Conservation (phyloP, 345 rosid genomes). For the Geranium brycei region DNA sequence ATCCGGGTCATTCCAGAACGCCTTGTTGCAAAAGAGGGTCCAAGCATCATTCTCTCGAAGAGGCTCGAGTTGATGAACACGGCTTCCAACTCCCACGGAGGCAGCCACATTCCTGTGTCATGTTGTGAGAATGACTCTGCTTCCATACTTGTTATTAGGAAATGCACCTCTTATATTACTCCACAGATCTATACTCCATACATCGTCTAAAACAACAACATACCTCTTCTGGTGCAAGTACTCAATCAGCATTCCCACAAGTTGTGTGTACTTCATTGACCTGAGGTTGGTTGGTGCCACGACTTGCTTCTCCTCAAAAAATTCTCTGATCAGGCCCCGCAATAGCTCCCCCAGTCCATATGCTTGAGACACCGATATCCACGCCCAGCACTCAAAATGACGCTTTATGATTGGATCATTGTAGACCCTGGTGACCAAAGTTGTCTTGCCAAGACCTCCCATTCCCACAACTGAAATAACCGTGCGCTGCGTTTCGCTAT, state of each 20-base stretch:
- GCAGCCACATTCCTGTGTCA: constrained; percentile 17
- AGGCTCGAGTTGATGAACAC: constrained; percentile 12
- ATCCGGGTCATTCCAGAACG: constrained; percentile 16
- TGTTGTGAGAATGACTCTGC: constrained; percentile 21
- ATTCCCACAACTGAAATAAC: constrained; percentile 21
- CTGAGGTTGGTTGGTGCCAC: constrained; percentile 6
- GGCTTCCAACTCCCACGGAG: constrained; percentile 13
- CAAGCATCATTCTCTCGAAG: constrained; percentile 15
- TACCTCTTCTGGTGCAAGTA: constrained; percentile 16
- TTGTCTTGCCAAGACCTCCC: constrained; percentile 27
- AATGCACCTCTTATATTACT: constrained; percentile 14
- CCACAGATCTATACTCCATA: constrained; percentile 25
- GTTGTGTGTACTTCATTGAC: constrained; percentile 15
- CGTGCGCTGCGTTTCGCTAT: constrained; percentile 10
- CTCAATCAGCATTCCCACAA: constrained; percentile 10
- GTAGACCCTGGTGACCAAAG: constrained; percentile 18
- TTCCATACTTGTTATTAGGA: constrained; percentile 13
- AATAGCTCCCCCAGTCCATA: constrained; percentile 11
- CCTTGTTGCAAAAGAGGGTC: constrained; percentile 19
- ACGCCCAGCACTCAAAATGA: constrained; percentile 14
- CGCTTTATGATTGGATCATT: constrained; percentile 7
- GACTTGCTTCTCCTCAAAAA: constrained; percentile 8
- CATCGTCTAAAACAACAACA: constrained; percentile 23
- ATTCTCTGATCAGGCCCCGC: constrained; percentile 14
- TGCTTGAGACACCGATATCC: constrained; percentile 18